A percentile compares a stretch with the other conserved stretches of the same genome.
Conservation (phyloP, 2,329 filamentous ascomycete species). For the Pseudocercospora vitis region DNA sequence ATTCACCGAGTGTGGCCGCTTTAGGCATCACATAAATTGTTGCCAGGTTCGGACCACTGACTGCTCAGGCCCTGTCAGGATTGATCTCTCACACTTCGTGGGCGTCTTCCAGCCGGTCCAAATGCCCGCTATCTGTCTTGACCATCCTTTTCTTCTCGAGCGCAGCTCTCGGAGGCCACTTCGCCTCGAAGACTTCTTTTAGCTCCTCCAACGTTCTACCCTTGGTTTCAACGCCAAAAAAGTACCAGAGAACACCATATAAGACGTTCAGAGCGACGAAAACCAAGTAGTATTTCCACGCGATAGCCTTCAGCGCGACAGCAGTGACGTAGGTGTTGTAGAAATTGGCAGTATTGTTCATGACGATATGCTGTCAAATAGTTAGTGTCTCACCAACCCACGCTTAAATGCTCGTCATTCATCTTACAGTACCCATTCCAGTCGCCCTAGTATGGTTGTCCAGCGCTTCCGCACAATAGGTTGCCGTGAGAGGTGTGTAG, state of each 20-base stretch:
- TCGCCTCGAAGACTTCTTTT: conserved; percentile 32
- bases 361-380: conserved; percentile 6
- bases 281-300: conserved; percentile 15
- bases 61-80: too few species aligned
- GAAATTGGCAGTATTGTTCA: conserved; percentile 17
- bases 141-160: conserved; percentile 12
- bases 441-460: conserved; percentile 14
- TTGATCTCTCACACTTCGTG: neutral
- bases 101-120: neutral
- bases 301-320: conserved; percentile 9
- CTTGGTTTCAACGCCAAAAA: conserved; percentile 34
- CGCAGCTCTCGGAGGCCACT: conserved; percentile 11
- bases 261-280: conserved; percentile 10
- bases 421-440: conserved; percentile 9
- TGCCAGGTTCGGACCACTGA: too few species aligned
- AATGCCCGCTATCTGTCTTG: conserved; percentile 7
- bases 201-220: conserved; percentile 29
- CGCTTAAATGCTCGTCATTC: neutral
- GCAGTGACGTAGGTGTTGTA: conserved; percentile 16
- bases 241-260: conserved; percentile 32
- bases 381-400: neutral
- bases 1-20: too few species aligned
- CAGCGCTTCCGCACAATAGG: conserved; percentile 11
- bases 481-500: conserved; percentile 13
- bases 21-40: too few species aligned